phyloP scores from a whole-genome alignment of 140 eudicot species.

The Erigeron philadelphicus region DNA sequence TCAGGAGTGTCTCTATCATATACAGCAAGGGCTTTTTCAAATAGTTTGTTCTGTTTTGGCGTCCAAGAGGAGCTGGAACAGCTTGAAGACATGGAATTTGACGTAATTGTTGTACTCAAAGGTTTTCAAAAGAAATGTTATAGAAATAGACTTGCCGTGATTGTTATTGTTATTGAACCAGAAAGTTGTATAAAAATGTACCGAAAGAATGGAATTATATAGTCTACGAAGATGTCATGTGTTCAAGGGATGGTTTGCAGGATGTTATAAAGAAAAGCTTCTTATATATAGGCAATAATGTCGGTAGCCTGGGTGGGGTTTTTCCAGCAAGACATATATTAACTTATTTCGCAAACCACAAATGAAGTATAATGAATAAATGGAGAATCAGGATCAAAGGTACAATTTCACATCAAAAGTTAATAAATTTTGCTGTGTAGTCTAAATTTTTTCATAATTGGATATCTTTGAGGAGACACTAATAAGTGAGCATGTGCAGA shows the following conservation, averaged over 20 bases:
- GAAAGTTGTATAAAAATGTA: too few relatives aligned
- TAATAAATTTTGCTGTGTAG: conserved; percentile 8
- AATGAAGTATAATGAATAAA: conserved; percentile 16
- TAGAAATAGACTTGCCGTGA: background rate
- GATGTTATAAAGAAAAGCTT: conserved; percentile 21
- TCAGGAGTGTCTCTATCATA: conserved; percentile 58
- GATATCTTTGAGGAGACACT: conserved; percentile 17
- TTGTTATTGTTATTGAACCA: background rate
- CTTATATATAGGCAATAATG: conserved; percentile 37
- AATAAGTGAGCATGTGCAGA: conserved; percentile 32
- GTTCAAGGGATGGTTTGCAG: conserved; percentile 24
- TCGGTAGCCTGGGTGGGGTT: conserved; percentile 36
- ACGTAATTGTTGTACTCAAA: conserved; percentile 33
- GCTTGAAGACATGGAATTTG: conserved; percentile 35
- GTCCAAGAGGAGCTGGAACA: conserved; percentile 53
- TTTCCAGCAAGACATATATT: conserved; percentile 31
- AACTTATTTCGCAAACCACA: conserved; percentile 26
- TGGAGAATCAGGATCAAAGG: conserved; percentile 29
- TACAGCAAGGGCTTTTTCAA: conserved; percentile 56
- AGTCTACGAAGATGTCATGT: conserved; percentile 30
- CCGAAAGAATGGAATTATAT: background rate
- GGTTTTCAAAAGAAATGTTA: background rate
- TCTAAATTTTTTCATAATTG: background rate
- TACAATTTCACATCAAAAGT: conserved; percentile 5
- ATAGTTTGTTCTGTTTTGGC: conserved; percentile 49